Evolutionary conservation across 2,329 filamentous ascomycete species (phyloP).

Genomic region (Chrysoporthe austroafricana): DNA sequence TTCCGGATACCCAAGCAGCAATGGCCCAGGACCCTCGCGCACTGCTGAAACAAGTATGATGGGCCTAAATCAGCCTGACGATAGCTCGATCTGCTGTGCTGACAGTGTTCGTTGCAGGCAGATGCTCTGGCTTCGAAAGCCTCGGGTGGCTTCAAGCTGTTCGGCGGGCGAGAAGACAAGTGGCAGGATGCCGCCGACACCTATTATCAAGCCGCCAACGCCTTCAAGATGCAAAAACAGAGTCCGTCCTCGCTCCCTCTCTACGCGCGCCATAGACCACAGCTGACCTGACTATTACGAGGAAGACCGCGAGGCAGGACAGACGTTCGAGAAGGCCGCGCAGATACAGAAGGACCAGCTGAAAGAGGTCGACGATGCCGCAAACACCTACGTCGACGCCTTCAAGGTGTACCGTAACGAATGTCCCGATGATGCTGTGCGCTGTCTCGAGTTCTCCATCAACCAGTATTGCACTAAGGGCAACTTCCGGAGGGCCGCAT

Average conservation of each 20-base stretch:
- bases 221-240: slow-evolving; percentile 85
- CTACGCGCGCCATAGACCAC: background rate
- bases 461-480: slow-evolving; percentile 85
- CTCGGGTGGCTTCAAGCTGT: slow-evolving; percentile 82
- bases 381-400: slow-evolving; percentile 84
- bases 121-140: slow-evolving; percentile 80
- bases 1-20: slow-evolving; percentile 16
- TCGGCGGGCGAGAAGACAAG: slow-evolving; percentile 85
- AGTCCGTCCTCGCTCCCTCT: slow-evolving; percentile 54
- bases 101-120: slow-evolving; percentile 61
- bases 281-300: background rate
- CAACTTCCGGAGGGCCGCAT: slow-evolving; percentile 88
- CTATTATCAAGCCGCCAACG: slow-evolving; percentile 87
- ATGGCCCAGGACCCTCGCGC: slow-evolving; percentile 81
- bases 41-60: slow-evolving; percentile 73
- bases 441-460: slow-evolving; percentile 79
- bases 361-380: slow-evolving; percentile 90
- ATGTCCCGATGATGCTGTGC: slow-evolving; percentile 79
- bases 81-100: background rate
- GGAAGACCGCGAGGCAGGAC: slow-evolving; percentile 80
- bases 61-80: background rate
- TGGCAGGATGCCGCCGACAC: slow-evolving; percentile 87
- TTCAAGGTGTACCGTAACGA: slow-evolving; percentile 94
- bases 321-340: slow-evolving; percentile 86
- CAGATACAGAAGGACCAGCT: slow-evolving; percentile 77